phyloP scores from a whole-genome alignment of 2,329 filamentous ascomycete genomes.

The Neofusicoccum cordaticola region DNA sequence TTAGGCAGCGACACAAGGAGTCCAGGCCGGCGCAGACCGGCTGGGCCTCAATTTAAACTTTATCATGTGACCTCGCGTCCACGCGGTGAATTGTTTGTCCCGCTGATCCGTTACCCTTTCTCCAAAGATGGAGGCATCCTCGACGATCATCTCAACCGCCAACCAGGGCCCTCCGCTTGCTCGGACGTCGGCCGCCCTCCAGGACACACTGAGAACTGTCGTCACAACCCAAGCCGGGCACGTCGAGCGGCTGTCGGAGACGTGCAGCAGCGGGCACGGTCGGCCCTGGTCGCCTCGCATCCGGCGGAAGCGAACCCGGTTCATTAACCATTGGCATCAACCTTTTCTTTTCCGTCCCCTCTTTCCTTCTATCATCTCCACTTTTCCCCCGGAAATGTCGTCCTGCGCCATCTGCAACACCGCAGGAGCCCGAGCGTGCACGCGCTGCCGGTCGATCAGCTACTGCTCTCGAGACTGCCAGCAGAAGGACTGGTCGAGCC shows the following conservation, averaged over 20 bases:
- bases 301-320: neutral
- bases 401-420: constrained; percentile 24
- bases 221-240: neutral
- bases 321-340: neutral
- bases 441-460: constrained; percentile 45
- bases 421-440: constrained; percentile 37
- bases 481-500: constrained; percentile 44
- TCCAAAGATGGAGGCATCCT: neutral
- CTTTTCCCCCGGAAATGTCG: neutral
- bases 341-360: neutral
- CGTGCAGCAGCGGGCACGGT: neutral
- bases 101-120: neutral
- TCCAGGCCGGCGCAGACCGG: neutral
- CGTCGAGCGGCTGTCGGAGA: neutral
- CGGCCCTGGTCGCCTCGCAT: neutral
- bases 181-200: neutral
- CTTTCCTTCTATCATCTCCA: neutral
- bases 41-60: neutral
- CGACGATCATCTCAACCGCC: neutral
- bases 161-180: neutral
- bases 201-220: neutral
- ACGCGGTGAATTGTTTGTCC: neutral
- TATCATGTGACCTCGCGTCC: neutral
- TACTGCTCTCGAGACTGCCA: constrained; percentile 57
- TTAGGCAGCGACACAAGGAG: neutral